A percentile compares a stretch with the other conserved stretches of the same genome.
Conservation (phyloP, 495 filamentous ascomycete genomes). For the Penicillium bialowiezense region DNA sequence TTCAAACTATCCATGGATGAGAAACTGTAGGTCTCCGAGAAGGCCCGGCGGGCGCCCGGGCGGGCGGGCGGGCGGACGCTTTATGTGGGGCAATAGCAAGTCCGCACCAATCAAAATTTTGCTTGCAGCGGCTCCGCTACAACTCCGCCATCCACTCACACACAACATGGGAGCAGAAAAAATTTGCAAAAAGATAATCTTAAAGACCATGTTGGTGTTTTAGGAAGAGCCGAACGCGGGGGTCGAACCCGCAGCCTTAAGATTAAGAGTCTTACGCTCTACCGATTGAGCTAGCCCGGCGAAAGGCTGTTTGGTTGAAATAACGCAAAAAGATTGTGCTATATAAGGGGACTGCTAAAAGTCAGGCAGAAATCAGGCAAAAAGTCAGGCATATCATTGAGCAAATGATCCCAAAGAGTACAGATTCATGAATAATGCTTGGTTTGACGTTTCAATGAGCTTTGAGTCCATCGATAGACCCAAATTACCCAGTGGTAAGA, state of each 20-base stretch:
- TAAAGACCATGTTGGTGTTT: neutral
- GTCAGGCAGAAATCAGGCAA: too few species aligned
- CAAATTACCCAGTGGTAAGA: too few species aligned
- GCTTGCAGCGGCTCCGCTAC: neutral
- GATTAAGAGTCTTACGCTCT: constrained; percentile 63
- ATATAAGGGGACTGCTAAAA: neutral
- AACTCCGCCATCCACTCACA: neutral
- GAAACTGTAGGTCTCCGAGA: too few species aligned
- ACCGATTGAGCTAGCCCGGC: constrained; percentile 57
- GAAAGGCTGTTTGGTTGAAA: constrained; percentile 27
- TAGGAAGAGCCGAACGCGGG: constrained; percentile 52
- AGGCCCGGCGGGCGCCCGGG: too few species aligned
- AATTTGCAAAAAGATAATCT: neutral
- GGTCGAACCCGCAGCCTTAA: constrained; percentile 59
- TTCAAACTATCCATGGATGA: too few species aligned
- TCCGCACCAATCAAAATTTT: neutral
- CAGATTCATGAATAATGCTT: too few species aligned
- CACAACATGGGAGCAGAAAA: neutral
- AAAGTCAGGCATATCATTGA: too few species aligned
- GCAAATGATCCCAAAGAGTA: too few species aligned
- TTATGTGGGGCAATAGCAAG: neutral
- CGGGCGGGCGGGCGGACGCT: too few species aligned
- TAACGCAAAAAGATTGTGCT: neutral
- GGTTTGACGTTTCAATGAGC: too few species aligned
- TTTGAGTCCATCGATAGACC: too few species aligned